Evolutionary conservation across 2,329 filamentous ascomycete species (phyloP).

Genomic region (Colletotrichum tabaci): DNA sequence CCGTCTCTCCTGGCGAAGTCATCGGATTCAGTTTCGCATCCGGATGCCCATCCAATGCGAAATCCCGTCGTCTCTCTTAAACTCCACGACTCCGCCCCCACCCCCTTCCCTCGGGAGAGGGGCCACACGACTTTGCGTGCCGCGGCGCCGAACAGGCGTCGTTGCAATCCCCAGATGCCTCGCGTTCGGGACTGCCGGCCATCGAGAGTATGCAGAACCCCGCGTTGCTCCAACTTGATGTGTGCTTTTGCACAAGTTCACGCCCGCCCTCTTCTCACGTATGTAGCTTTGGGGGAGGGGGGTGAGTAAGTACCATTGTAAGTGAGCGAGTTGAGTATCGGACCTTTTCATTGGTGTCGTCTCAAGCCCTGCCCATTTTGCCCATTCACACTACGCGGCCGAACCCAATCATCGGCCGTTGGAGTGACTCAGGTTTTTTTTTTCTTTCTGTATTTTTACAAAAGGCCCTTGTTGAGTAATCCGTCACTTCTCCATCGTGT

Average conservation of each 20-base stretch:
- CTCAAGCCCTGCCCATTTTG: conserved; percentile 20
- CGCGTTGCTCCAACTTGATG: conserved; percentile 10
- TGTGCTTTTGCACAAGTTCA: neutral
- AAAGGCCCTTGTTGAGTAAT: conserved; percentile 28
- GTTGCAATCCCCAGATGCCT: neutral
- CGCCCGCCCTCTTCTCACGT: neutral
- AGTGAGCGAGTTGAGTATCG: conserved; percentile 5
- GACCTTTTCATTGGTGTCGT: conserved; percentile 26
- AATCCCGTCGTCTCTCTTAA: neutral
- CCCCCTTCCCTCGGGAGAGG: neutral
- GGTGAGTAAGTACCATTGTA: too few relatives aligned
- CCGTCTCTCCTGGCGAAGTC: neutral
- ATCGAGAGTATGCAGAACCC: conserved; percentile 24
- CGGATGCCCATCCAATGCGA: conserved; percentile 15
- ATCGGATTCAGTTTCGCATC: conserved; percentile 1
- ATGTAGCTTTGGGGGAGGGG: too few relatives aligned
- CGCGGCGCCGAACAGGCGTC: conserved; percentile 1
- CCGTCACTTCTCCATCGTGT: conserved; percentile 1
- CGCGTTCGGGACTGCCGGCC: conserved; percentile 12
- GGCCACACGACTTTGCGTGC: neutral
- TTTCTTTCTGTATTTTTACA: neutral
- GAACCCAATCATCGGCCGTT: conserved; percentile 25
- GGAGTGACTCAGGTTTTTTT: too few relatives aligned
- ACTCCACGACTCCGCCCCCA: conserved; percentile 10
- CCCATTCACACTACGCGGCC: conserved; percentile 6